A percentile compares a stretch with the other conserved stretches of the same genome.
These are phyloP conservation scores for Yarrowia sp. DNA, from an alignment of 805 yeast species.

Conservation along the genomic window DNA sequence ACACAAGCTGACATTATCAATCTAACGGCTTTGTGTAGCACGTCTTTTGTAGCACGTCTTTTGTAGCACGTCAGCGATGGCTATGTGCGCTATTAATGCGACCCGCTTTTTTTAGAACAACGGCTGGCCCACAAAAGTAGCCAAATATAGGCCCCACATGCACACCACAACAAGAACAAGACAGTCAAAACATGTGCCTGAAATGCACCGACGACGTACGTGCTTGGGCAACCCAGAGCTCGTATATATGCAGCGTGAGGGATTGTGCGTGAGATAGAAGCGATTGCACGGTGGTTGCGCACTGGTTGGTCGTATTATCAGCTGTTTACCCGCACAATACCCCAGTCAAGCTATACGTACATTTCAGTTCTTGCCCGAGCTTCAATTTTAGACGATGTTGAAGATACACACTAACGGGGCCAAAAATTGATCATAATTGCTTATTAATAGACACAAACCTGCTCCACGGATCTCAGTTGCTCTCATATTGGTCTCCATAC, in stretches of 20 bases:
- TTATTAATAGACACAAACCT: too few species aligned
- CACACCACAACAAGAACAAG: neutral
- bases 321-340: neutral
- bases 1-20: too few species aligned
- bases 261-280: neutral
- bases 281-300: neutral
- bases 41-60: too few species aligned
- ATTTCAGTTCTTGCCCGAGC: neutral
- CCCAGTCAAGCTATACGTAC: neutral
- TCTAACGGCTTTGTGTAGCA: neutral
- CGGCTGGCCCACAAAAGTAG: too few species aligned
- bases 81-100: neutral
- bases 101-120: too few species aligned
- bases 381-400: too few species aligned
- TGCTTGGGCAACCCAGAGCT: too few species aligned
- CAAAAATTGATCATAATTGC: too few species aligned
- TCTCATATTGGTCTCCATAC: neutral
- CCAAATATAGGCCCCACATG: conserved; percentile 5
- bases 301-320: neutral
- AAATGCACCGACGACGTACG: too few species aligned
- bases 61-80: neutral
- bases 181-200: neutral
- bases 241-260: too few species aligned
- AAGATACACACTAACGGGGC: too few species aligned
- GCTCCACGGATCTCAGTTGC: neutral